Conservation (phyloP, 139 green algal genomes). For the Volvox africanus region DNA sequence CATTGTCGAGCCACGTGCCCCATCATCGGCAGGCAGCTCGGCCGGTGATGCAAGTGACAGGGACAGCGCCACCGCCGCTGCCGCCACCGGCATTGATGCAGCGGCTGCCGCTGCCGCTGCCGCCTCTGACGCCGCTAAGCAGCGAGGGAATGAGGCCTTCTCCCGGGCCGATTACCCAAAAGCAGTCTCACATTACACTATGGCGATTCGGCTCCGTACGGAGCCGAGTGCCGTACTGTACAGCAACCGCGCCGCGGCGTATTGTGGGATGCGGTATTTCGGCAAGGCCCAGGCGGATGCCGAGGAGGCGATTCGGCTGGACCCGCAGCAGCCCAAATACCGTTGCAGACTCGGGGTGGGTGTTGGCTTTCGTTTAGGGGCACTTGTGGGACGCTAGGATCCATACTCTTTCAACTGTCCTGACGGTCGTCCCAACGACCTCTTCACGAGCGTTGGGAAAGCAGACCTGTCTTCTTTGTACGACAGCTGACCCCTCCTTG, state of each 20-base stretch:
- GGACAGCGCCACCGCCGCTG: no score
- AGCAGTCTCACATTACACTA: constrained; percentile 67
- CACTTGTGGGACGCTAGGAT: no score
- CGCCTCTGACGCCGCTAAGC: constrained; percentile 48
- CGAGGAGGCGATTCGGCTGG: constrained; percentile 42
- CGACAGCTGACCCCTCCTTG: no score
- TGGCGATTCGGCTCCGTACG: constrained; percentile 13
- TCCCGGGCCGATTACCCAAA: constrained; percentile 54
- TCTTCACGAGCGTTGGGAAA: no score
- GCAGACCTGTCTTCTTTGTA: no score
- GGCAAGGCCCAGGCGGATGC: constrained; percentile 60
- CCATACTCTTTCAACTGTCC: no score
- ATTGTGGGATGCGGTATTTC: constrained; percentile 51
- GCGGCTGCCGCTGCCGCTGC: not conserved
- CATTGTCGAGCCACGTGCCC: no score
- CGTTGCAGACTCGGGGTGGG: constrained; percentile 54
- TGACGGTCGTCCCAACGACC: no score
- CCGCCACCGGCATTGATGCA: not conserved
- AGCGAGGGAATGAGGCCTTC: constrained; percentile 68
- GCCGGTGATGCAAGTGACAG: not conserved
- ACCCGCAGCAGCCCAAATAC: constrained; percentile 56
- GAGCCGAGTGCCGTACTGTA: constrained; percentile 58
- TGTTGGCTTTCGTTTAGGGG: no score
- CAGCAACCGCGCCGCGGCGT: constrained; percentile 68
- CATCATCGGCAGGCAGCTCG: no score